Conservation (phyloP, 164 flowering plant genomes). For the Stephania yunnanensis region DNA sequence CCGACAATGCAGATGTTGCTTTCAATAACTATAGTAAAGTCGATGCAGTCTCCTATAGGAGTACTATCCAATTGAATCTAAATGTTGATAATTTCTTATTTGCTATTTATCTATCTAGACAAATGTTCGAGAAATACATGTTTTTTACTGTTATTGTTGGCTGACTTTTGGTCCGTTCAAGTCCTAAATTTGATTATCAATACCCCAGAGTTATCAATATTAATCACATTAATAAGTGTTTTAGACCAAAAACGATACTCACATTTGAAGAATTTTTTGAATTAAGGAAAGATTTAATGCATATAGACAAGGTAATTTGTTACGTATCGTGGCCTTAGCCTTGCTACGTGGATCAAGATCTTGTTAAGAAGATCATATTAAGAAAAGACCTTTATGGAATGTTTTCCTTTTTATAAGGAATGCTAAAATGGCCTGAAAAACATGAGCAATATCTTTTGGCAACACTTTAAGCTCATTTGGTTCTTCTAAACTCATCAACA, state of each 20-base stretch:
- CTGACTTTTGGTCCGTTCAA: slow-evolving; percentile 74
- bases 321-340: slow-evolving; percentile 67
- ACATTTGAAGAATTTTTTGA: slow-evolving; percentile 71
- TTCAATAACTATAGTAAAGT: slow-evolving; percentile 38
- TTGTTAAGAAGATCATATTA: slow-evolving; percentile 67
- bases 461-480: slow-evolving; percentile 24
- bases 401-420: slow-evolving; percentile 44
- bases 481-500: slow-evolving; percentile 39
- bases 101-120: slow-evolving; percentile 82
- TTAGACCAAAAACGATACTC: slow-evolving; percentile 66
- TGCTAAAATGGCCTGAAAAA: slow-evolving; percentile 45
- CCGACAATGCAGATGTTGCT: slow-evolving; percentile 19
- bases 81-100: slow-evolving; percentile 55
- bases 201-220: slow-evolving; percentile 67
- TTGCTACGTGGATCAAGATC: slow-evolving; percentile 83
- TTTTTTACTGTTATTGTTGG: slow-evolving; percentile 83
- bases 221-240: slow-evolving; percentile 65
- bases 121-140: slow-evolving; percentile 98
- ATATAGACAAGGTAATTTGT: slow-evolving; percentile 63
- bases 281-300: slow-evolving; percentile 46
- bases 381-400: slow-evolving; percentile 46
- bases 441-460: slow-evolving; percentile 27
- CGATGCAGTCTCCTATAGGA: slow-evolving; percentile 35
- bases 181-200: slow-evolving; percentile 73
- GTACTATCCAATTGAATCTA: slow-evolving; percentile 87